phyloP scores from a whole-genome alignment of 2,329 filamentous ascomycete species.

The Alternaria conjuncta region DNA sequence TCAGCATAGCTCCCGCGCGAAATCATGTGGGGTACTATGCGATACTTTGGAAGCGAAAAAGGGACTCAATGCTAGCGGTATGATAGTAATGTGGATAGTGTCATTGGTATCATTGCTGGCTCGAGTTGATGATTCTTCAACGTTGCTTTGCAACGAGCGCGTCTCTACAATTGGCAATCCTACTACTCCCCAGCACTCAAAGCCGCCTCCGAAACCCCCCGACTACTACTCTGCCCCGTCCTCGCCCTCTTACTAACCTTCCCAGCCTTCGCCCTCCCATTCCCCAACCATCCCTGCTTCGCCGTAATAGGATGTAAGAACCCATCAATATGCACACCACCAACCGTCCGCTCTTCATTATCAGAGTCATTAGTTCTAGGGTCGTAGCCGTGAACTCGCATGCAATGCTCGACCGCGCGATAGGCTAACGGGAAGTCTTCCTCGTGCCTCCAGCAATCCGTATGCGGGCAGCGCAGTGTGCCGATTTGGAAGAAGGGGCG shows the following conservation, averaged over 20 bases:
- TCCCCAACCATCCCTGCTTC: conserved; percentile 38
- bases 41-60: too few relatives aligned
- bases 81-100: too few relatives aligned
- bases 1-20: too few relatives aligned
- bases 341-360: conserved; percentile 57
- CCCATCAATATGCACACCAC: conserved; percentile 71
- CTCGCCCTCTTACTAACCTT: conserved; percentile 23
- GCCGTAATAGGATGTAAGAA: conserved; percentile 64
- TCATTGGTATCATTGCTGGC: too few relatives aligned
- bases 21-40: too few relatives aligned
- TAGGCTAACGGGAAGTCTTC: conserved; percentile 34
- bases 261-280: conserved; percentile 29
- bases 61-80: too few relatives aligned
- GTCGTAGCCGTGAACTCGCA: conserved; percentile 53
- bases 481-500: conserved; percentile 38
- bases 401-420: conserved; percentile 54
- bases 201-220: background rate
- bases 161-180: background rate
- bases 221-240: background rate
- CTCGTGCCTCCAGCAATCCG: conserved; percentile 34
- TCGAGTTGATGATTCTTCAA: too few relatives aligned
- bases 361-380: conserved; percentile 52
- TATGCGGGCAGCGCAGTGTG: conserved; percentile 42
- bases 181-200: background rate
- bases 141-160: too few relatives aligned